Evolutionary conservation across 2,329 filamentous ascomycete species (phyloP).

Genomic region (Mycosphaerelloides madeirae): DNA sequence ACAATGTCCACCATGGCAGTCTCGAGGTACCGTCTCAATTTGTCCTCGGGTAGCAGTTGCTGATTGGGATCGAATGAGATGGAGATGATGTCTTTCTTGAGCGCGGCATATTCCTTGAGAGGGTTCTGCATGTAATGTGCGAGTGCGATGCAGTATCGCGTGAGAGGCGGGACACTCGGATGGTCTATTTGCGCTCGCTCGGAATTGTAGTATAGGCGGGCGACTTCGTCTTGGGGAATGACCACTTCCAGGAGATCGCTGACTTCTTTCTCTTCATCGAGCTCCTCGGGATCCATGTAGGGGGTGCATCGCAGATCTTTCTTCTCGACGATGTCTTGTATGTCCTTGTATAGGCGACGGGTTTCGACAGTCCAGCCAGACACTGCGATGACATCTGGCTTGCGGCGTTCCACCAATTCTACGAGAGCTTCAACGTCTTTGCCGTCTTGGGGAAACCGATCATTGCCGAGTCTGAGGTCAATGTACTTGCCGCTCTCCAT

Average conservation of each 20-base stretch:
- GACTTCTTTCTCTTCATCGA: slow-evolving; percentile 71
- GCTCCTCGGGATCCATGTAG: slow-evolving; percentile 59
- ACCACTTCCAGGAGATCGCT: slow-evolving; percentile 81
- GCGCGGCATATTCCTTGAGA: slow-evolving; percentile 89
- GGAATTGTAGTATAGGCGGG: slow-evolving; percentile 91
- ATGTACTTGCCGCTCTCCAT: slow-evolving; percentile 82
- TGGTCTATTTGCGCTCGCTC: slow-evolving; percentile 73
- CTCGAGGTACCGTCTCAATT: slow-evolving; percentile 79
- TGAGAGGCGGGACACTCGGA: slow-evolving; percentile 71
- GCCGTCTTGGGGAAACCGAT: slow-evolving; percentile 63
- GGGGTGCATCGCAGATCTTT: slow-evolving; percentile 72
- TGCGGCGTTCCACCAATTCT: slow-evolving; percentile 71
- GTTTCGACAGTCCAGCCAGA: slow-evolving; percentile 87
- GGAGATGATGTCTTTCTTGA: slow-evolving; percentile 82
- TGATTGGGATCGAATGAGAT: slow-evolving; percentile 87
- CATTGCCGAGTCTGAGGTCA: slow-evolving; percentile 64
- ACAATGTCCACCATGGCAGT: slow-evolving; percentile 99
- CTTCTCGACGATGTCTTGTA: slow-evolving; percentile 73
- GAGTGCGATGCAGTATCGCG: slow-evolving; percentile 83
- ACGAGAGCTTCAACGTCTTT: slow-evolving; percentile 65
- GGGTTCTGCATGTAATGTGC: slow-evolving; percentile 93
- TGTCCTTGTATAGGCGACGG: slow-evolving; percentile 72
- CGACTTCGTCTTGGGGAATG: slow-evolving; percentile 93
- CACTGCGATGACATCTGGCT: slow-evolving; percentile 85
- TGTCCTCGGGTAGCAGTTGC: slow-evolving; percentile 79